Conservation (phyloP, 768 basidiomycete species). For the Trametes meyenii region DNA sequence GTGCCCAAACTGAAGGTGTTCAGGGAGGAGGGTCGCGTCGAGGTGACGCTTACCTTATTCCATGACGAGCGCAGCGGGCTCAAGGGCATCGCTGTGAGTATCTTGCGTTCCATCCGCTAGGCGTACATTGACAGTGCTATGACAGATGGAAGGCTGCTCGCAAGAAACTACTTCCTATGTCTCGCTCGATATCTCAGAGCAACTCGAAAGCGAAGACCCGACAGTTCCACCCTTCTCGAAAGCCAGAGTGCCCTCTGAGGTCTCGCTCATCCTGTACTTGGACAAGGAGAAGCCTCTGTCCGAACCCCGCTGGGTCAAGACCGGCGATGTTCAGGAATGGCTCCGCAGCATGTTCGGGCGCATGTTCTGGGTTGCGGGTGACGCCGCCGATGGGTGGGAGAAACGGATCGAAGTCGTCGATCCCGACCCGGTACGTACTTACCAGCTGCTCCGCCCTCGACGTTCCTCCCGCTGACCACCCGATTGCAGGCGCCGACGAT, state of each 20-base stretch:
- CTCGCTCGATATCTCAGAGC: constrained; percentile 52
- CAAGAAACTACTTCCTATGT: constrained; percentile 66
- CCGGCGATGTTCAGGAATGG: constrained; percentile 95
- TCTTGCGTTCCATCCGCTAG: neutral
- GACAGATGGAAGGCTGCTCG: constrained; percentile 73
- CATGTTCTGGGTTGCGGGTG: constrained; percentile 85
- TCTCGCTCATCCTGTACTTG: constrained; percentile 75
- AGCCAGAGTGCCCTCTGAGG: constrained; percentile 50
- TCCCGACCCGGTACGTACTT: constrained; percentile 85
- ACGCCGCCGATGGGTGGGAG: constrained; percentile 90
- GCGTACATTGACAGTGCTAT: neutral
- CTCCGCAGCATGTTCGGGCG: constrained; percentile 83
- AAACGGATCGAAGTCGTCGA: constrained; percentile 90
- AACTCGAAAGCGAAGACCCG: constrained; percentile 48
- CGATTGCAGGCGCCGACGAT: constrained; percentile 81
- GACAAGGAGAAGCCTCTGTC: constrained; percentile 89
- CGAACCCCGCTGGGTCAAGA: constrained; percentile 96
- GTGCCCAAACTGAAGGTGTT: constrained; percentile 82
- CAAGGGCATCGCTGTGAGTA: constrained; percentile 76
- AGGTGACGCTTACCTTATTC: constrained; percentile 67
- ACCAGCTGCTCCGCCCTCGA: constrained; percentile 1
- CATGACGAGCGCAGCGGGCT: constrained; percentile 58
- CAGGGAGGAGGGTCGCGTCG: constrained; percentile 83
- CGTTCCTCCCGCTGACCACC: constrained; percentile 3
- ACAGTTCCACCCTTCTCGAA: constrained; percentile 78